These are phyloP conservation scores for Scutellaria galericulata DNA, from an alignment of 257 asterid genomes.

Conservation along the genomic window DNA sequence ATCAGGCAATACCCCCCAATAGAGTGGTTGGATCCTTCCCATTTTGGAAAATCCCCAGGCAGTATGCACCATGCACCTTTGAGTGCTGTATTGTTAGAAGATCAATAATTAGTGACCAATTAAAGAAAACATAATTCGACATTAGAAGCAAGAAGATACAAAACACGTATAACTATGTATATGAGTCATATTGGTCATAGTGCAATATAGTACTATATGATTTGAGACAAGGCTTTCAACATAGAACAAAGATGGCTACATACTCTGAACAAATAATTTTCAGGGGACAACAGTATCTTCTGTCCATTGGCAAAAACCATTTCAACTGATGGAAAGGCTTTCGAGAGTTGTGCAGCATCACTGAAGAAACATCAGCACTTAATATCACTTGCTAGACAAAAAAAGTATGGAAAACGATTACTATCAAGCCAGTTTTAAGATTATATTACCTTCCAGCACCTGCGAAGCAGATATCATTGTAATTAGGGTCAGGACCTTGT, in stretches of 20 bases:
- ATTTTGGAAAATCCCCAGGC: slow-evolving; percentile 96
- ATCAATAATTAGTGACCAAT: slow-evolving; percentile 23
- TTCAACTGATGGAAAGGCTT: slow-evolving; percentile 81
- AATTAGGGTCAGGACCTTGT: slow-evolving; percentile 92
- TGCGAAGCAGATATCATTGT: slow-evolving; percentile 91
- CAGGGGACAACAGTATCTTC: slow-evolving; percentile 87
- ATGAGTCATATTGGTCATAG: background rate
- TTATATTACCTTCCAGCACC: slow-evolving; percentile 91
- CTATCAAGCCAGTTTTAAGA: slow-evolving; percentile 24
- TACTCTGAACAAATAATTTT: slow-evolving; percentile 96
- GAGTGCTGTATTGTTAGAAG: slow-evolving; percentile 67
- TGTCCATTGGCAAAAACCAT: slow-evolving; percentile 87
- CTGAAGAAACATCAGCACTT: slow-evolving; percentile 56
- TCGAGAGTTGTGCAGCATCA: slow-evolving; percentile 69
- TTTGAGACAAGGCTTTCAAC: slow-evolving; percentile 15
- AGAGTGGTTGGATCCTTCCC: slow-evolving; percentile 99
- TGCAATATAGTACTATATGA: slow-evolving; percentile 14
- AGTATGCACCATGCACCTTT: slow-evolving; percentile 92
- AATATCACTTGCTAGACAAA: slow-evolving; percentile 37
- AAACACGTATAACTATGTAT: background rate
- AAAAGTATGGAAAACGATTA: slow-evolving; percentile 22
- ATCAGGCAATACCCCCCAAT: slow-evolving; percentile 74
- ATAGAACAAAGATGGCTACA: slow-evolving; percentile 32
- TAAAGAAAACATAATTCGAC: slow-evolving; percentile 29
- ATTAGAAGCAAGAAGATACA: slow-evolving; percentile 18